Evolutionary conservation across 1,284 basidiomycete genomes (phyloP).

Genomic region (Marasmius tenuissimus): DNA sequence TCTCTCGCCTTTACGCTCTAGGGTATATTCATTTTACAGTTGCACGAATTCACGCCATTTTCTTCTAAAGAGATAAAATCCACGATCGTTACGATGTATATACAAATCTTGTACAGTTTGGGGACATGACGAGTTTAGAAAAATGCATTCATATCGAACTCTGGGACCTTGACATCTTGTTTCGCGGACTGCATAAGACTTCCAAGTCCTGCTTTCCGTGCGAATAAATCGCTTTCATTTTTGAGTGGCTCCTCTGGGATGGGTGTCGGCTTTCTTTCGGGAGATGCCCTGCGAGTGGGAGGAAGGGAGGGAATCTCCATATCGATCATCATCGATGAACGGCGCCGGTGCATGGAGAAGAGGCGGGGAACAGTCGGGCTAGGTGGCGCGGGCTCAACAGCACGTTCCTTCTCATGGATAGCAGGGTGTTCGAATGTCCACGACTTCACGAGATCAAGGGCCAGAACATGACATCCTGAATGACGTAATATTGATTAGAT

Average conservation of each 20-base stretch:
- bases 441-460: constrained; percentile 80
- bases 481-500: neutral
- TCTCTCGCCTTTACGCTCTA: constrained; percentile 10
- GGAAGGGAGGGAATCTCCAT: constrained; percentile 76
- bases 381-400: constrained; percentile 28
- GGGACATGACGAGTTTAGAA: constrained; percentile 27
- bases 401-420: constrained; percentile 18
- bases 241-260: constrained; percentile 34
- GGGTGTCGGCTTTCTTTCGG: constrained; percentile 27
- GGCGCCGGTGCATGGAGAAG: constrained; percentile 59
- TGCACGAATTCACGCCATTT: constrained; percentile 9
- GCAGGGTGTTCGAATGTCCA: constrained; percentile 88
- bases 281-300: constrained; percentile 56
- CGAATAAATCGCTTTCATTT: constrained; percentile 56
- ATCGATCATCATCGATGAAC: constrained; percentile 81
- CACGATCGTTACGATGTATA: neutral
- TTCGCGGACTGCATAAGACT: constrained; percentile 87
- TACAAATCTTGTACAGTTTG: neutral
- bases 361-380: constrained; percentile 43
- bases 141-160: constrained; percentile 84
- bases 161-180: constrained; percentile 80
- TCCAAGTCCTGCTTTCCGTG: constrained; percentile 75
- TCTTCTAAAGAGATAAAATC: neutral
- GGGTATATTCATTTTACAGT: constrained; percentile 11
- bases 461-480: constrained; percentile 89